Conservation (phyloP, 2,329 filamentous ascomycete species). For the Colletotrichum theobromicola region DNA sequence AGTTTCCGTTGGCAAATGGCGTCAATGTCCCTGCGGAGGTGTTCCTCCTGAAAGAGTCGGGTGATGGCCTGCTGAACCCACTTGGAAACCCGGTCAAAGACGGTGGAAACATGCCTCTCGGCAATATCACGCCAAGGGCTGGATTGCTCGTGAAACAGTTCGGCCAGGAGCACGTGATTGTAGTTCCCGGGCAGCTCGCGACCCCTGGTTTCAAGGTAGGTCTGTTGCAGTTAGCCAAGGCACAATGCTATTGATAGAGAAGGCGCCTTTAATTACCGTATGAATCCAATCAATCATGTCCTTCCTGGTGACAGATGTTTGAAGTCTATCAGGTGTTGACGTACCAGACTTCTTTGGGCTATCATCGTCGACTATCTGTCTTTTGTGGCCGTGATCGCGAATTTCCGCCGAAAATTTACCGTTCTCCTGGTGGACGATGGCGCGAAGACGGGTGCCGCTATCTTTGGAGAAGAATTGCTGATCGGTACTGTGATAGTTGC, state of each 20-base stretch:
- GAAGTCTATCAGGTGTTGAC: not conserved
- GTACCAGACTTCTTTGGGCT: not conserved
- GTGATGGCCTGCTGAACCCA: not conserved
- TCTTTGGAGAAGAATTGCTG: slow-evolving; percentile 51
- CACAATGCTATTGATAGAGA: rapidly evolving
- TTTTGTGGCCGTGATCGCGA: slow-evolving; percentile 43
- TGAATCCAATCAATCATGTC: not conserved
- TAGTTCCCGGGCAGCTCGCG: slow-evolving; percentile 66
- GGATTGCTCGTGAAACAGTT: slow-evolving; percentile 66
- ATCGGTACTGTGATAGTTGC: slow-evolving; percentile 48
- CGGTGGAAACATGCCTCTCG: not conserved
- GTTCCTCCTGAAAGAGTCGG: not conserved
- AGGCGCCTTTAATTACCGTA: slow-evolving; percentile 21
- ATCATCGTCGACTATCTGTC: slow-evolving; percentile 29
- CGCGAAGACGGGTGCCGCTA: slow-evolving; percentile 53
- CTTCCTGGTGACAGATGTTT: slow-evolving; percentile 19
- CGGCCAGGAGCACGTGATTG: slow-evolving; percentile 61
- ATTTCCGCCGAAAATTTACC: slow-evolving; percentile 51
- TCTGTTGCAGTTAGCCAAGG: not conserved
- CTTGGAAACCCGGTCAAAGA: not conserved
- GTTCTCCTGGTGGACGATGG: slow-evolving; percentile 57
- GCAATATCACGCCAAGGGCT: slow-evolving; percentile 47
- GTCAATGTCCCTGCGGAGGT: not conserved
- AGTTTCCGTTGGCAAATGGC: not conserved
- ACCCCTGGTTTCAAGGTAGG: not conserved